Evolutionary conservation across 1,139 yeast species (phyloP), one percentile per base, ranked within the genome.

Genomic region (Geotrichum cucujoidarum): DNA sequence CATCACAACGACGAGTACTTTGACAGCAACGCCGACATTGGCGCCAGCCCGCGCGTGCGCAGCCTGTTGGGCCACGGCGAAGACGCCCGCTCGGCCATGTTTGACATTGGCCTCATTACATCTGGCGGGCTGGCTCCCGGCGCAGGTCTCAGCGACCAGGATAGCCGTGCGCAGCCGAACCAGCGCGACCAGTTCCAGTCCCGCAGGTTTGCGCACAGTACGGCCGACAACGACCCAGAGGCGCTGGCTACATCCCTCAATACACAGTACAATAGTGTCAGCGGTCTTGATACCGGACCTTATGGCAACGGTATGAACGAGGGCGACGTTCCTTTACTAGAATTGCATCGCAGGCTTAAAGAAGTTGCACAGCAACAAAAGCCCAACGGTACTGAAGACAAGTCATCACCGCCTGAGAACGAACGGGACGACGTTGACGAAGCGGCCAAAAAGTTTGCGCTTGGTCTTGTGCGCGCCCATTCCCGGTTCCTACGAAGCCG

Each of bases 41-140:
- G n/a, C n/a, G n/a, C n/a, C n/a, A n/a, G n/a, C n/a, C n/a, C n/a
- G n/a, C n/a, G n/a, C n/a, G n/a, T n/a, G n/a, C n/a, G n/a, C n/a
- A n/a, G n/a, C n/a, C n/a, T n/a, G n/a, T n/a, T n/a, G n/a, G n/a
- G n/a, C n/a, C n/a, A n/a, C n/a, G n/a, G n/a, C n/a, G 32, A 30
- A 13, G n/a, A 30, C 13, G 32, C 32, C 4, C 11, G 32, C 16
- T 30, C 32, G 32, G n/a, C 20, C 3, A 22, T 42, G 34, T 24
- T 60, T 36, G 63, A 60, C 35, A 52, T 61, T 30, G 64, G 64
- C 2, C 37, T 56, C 8, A 51, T 56, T 29, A 58, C 62, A 5
- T 51, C 59, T n/a, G 64, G 62, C 7, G 66, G 66, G 1, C 45
- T 61, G 44, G 66, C 64, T 3, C 65, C 65, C 7, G 66, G 66